Conservation (phyloP, 495 filamentous ascomycete genomes). For the Podospora australis region DNA sequence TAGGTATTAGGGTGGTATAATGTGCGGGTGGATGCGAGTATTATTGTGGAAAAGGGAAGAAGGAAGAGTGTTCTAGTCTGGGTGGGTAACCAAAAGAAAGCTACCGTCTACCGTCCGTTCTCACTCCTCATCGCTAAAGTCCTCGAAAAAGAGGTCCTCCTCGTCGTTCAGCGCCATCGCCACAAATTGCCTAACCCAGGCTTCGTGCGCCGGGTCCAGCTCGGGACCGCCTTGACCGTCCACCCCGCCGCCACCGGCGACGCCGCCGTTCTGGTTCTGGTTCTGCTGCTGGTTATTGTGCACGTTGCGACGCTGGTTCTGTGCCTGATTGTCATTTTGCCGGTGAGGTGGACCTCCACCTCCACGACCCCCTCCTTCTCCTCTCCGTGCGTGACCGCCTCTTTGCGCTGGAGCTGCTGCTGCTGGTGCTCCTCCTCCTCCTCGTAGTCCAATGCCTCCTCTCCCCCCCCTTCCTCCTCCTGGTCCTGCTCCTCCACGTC, state of each 20-base stretch:
- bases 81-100: too few species aligned
- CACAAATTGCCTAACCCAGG: slow-evolving; percentile 50
- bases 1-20: too few species aligned
- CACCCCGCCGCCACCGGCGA: slow-evolving; percentile 1
- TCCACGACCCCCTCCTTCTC: slow-evolving; percentile 10
- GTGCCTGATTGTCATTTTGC: slow-evolving; percentile 24
- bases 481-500: slow-evolving; percentile 1
- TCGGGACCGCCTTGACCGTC: slow-evolving; percentile 6
- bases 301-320: slow-evolving; percentile 18
- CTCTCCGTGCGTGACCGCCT: slow-evolving; percentile 9
- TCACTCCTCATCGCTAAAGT: slow-evolving; percentile 17
- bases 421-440: slow-evolving; percentile 1
- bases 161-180: slow-evolving; percentile 46
- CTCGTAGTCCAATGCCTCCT: slow-evolving; percentile 1
- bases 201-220: slow-evolving; percentile 34
- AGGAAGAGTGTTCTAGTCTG: too few species aligned
- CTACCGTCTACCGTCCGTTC: too few species aligned
- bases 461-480: slow-evolving; percentile 9
- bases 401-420: background rate
- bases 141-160: slow-evolving; percentile 40
- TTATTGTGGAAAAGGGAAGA: too few species aligned
- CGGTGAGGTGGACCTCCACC: slow-evolving; percentile 17
- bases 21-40: too few species aligned
- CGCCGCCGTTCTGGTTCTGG: slow-evolving; percentile 4
- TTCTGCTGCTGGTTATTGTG: slow-evolving; percentile 12